Percentiles rank a stretch among this genome's conserved stretches.
Conservation (phyloP, 2,329 filamentous ascomycete genomes). For the Fusarium sp. region DNA sequence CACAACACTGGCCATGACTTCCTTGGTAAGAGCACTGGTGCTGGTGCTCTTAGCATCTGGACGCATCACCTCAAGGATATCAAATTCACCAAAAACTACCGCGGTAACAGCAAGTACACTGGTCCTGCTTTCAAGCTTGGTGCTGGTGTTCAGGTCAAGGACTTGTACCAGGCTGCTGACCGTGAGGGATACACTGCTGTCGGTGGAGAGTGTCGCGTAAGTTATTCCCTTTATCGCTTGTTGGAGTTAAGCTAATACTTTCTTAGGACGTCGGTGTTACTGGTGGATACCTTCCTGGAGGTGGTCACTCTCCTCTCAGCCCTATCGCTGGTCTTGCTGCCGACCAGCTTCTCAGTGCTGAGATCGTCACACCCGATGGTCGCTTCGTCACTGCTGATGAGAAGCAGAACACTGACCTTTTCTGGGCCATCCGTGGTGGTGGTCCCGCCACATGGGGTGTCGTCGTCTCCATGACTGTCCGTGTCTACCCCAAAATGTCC, state of each 20-base stretch:
- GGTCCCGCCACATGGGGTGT: constrained; percentile 63
- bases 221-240: accelerated
- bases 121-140: constrained; percentile 65
- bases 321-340: constrained; percentile 67
- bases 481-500: constrained; percentile 50
- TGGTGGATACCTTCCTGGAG: constrained; percentile 71
- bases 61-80: constrained; percentile 57
- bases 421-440: constrained; percentile 70
- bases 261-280: constrained; percentile 64
- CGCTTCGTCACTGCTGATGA: constrained; percentile 57
- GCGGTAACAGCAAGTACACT: constrained; percentile 54
- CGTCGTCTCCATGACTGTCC: constrained; percentile 54
- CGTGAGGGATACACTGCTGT: constrained; percentile 61
- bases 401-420: constrained; percentile 64
- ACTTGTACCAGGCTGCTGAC: constrained; percentile 60
- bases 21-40: constrained; percentile 69
- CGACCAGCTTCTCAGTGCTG: constrained; percentile 67
- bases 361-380: constrained; percentile 65
- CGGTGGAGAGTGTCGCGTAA: constrained; percentile 62
- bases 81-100: constrained; percentile 57
- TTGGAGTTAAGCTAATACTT: background rate
- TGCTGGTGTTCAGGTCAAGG: constrained; percentile 64
- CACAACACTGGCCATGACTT: constrained; percentile 66
- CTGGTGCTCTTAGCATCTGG: constrained; percentile 55
- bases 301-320: constrained; percentile 66